Percentiles rank a stretch among this genome's conserved stretches.
Conservation (phyloP, 2,329 filamentous ascomycete species). For the Chalaropsis thielavioides region DNA sequence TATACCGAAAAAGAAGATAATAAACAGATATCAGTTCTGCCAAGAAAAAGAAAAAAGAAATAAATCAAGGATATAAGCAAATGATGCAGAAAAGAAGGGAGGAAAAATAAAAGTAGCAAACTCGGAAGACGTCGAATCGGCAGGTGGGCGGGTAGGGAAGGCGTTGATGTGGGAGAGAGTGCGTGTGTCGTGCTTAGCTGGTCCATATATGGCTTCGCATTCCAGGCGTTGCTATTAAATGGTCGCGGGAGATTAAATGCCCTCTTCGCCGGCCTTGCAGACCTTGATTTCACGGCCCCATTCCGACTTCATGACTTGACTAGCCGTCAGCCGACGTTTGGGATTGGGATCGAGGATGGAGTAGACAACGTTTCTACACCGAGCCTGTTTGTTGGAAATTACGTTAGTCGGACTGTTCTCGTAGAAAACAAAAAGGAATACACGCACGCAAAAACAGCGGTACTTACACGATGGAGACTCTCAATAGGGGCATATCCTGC, state of each 20-base stretch:
- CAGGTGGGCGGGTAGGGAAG: background rate
- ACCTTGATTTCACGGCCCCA: constrained; percentile 97
- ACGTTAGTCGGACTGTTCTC: constrained; percentile 6
- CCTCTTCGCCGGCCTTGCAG: constrained; percentile 92
- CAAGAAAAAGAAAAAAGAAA: constrained; percentile 6
- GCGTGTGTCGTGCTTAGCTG: constrained; percentile 3
- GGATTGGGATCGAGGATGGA: constrained; percentile 95
- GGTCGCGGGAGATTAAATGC: constrained; percentile 42
- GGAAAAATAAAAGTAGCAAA: background rate
- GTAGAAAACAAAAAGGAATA: background rate
- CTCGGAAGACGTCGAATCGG: background rate
- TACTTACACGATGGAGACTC: constrained; percentile 77
- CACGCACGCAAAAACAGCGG: background rate
- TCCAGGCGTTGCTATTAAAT: background rate
- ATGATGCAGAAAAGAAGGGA: constrained; percentile 8
- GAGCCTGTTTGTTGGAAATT: constrained; percentile 47
- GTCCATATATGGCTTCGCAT: background rate
- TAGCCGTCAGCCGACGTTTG: constrained; percentile 78
- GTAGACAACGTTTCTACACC: constrained; percentile 97
- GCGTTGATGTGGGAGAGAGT: background rate
- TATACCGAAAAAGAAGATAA: constrained; percentile 11
- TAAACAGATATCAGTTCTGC: constrained; percentile 6
- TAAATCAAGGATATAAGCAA: constrained; percentile 3
- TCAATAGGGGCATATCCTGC: constrained; percentile 95
- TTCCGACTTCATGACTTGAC: constrained; percentile 93